Evolutionary conservation across 2,329 filamentous ascomycete species (phyloP), one percentile per base, ranked within the genome.

Genomic region (Alternaria viburni): DNA sequence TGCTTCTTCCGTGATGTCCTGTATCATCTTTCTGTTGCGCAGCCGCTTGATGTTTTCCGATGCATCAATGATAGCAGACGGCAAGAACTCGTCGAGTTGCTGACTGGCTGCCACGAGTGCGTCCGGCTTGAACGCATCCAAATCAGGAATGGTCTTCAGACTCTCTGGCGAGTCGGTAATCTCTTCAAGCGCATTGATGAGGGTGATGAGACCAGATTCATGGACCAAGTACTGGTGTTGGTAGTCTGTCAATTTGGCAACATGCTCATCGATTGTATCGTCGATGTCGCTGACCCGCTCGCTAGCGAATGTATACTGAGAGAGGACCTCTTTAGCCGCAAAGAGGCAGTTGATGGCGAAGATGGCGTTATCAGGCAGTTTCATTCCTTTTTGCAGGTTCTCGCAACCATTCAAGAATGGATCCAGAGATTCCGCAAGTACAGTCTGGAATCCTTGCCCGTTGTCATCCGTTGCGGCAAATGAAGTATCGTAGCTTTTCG

Each of bases 21-120:
- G 88, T 13, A 91, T 90, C 61, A 97, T 82, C 11, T 85, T 85
- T 1, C 91, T 87, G 72, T 92, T 91, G 65, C 91, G 89, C 2
- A 99, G 81, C 45, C 88, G 84, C 67, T 90, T 90, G 25, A 98
- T 80, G 64, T 93, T 92, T 54, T 96, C 91, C 71, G 92, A 89
- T 3, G 94, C 94, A 77, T 99, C 96, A 85, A 97, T 95, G 28
- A 97, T 85, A 3, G 95, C 96, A 1, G 93, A 96, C 0, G 96
- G 94, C 23, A 99, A 83, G 81, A 98, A 99, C 64, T 93, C 90
- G 74, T 99, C 96, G 7, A 99, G 84, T 44, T 86, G 87, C 72
- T 94, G 92, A 71, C 92, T 92, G 3, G 90, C 89, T 54, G 84
- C 81, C 1, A 86, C 81, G n/a, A 98, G 83, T 0, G 85, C 80